Base-by-base conservation (phyloP, 2,329 filamentous ascomycete genomes). In the Coniochaeta hoffmannii region DNA sequence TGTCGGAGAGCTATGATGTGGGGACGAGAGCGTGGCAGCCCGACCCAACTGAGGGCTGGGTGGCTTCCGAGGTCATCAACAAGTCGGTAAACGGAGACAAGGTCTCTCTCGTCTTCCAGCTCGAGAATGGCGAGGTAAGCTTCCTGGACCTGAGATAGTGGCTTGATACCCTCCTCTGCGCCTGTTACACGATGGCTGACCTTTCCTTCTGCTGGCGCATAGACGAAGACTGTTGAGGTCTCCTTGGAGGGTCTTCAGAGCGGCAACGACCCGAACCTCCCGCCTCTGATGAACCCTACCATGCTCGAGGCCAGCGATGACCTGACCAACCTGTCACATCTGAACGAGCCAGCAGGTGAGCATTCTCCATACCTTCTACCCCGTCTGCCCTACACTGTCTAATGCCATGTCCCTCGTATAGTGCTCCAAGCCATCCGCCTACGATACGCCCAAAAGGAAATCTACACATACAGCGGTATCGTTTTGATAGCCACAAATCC, bases 221-320 rank as follows among this genome's bases (percentile, higher is more conserved):
- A 96, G 91, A 85, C 81, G 68, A 94, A 90, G 77, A 84, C 81
- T 11, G 74, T 97, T 68, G 84, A 90, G 71, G 88, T 94, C 62
- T 88, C 89, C 15, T 73, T 85, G 60, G 83, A 86, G 64, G 90
- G 86, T 64, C 77, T 99, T 61, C 83, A 89, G 71, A 85, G 86
- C 66, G 86, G 87, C 69, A 88, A 85, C 67, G 87, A 92, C 73
- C 76, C 86, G 54, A 85, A 85, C 56, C 79, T 99, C 60, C 94
- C 94, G 50, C 94, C 94, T 53, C 74, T 99, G 65, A 97, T 97
- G 91, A 99, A 99, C 72, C 94, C 94, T 62, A 83, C 93, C 53
- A 95, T 97, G 85, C 88, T 99, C 63, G 94, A 99, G 81, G 94
- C 94, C 64, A 97, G 92, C 76, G 94, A 99, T 75, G 94, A 99